Conservation (phyloP, 2,329 filamentous ascomycete genomes). For the Xylaria digitata region DNA sequence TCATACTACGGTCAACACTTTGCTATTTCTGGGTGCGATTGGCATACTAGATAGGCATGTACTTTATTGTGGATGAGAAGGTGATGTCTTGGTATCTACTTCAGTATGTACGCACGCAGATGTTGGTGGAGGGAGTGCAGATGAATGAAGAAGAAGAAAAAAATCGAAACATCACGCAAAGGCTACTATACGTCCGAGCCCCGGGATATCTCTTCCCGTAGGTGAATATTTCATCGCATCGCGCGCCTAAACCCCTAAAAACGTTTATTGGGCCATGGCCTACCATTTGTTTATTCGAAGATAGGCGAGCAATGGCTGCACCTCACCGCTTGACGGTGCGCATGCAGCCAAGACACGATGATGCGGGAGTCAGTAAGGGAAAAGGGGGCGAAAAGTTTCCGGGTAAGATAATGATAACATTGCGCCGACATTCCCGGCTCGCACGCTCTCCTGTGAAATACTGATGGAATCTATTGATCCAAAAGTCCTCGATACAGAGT, state of each 20-base stretch:
- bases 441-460: not conserved
- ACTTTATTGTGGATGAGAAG: not conserved
- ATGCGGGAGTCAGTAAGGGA: constrained; percentile 20
- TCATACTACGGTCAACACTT: not conserved
- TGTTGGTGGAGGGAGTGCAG: not conserved
- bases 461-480: not conserved
- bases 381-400: constrained; percentile 1
- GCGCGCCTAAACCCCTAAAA: constrained; percentile 22
- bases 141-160: constrained; percentile 6
- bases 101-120: not conserved
- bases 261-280: constrained; percentile 20
- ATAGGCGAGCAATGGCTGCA: constrained; percentile 26
- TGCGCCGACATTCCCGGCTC: constrained; percentile 11
- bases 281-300: constrained; percentile 20
- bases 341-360: constrained; percentile 34
- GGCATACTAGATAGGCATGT: not conserved
- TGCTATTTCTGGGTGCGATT: constrained; percentile 19
- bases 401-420: constrained; percentile 1
- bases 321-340: constrained; percentile 37
- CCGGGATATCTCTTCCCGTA: not conserved
- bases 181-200: not conserved
- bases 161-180: not conserved
- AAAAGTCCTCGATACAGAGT: not conserved
- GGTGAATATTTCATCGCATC: constrained; percentile 22
- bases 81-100: not conserved